A percentile compares a stretch with the other conserved stretches of the same genome.
Evolutionary conservation across 257 asterid species (phyloP).

Genomic region (Solanum acaule): DNA sequence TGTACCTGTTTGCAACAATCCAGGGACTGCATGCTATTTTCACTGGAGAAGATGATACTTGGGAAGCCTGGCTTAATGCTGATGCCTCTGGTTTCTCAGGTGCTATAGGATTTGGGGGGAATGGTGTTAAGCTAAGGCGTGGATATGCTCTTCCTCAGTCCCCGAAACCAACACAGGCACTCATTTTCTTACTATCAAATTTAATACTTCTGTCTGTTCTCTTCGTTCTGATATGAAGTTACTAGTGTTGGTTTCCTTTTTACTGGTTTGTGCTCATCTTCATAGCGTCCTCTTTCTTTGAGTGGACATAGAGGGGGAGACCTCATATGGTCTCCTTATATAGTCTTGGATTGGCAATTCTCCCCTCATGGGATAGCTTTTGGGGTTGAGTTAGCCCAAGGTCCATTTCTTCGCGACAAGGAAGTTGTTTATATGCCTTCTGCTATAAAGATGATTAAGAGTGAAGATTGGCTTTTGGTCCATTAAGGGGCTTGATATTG

Average conservation of each 20-base stretch:
- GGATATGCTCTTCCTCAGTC: constrained; percentile 86
- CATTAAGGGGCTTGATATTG: background rate
- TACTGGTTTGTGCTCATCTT: background rate
- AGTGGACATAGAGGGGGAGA: background rate
- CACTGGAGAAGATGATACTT: constrained; percentile 93
- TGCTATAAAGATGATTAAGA: background rate
- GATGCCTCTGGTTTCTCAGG: constrained; percentile 68
- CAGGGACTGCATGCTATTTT: constrained; percentile 88
- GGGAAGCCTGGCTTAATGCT: constrained; percentile 92
- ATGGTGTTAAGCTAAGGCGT: constrained; percentile 70
- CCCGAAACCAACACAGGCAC: constrained; percentile 85
- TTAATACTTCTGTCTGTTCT: background rate
- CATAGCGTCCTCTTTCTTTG: background rate
- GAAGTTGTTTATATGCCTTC: background rate
- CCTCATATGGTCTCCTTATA: background rate
- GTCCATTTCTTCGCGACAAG: background rate
- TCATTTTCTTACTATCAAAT: background rate
- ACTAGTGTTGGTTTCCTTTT: background rate
- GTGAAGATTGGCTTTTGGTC: background rate
- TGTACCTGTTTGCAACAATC: constrained; percentile 9
- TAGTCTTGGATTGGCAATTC: background rate
- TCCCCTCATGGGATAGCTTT: background rate
- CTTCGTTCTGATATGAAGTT: background rate
- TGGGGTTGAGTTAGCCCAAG: background rate
- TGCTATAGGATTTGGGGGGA: constrained; percentile 40